phyloP scores from a whole-genome alignment of 2,329 filamentous ascomycete species.

The Lasiodiplodia citricola region DNA sequence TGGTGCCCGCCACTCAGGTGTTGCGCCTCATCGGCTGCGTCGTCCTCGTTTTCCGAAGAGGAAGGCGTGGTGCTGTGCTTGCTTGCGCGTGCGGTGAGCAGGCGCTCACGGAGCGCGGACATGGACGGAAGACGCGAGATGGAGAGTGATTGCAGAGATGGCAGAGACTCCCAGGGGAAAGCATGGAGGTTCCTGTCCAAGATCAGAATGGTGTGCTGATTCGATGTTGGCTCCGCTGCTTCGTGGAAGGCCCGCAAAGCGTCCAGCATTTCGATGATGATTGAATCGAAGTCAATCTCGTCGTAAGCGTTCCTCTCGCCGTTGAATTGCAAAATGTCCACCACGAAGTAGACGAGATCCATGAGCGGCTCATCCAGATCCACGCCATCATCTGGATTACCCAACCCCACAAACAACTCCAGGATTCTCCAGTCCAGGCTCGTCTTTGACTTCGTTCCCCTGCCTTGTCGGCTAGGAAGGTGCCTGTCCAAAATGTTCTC shows the following conservation, averaged over 20 bases:
- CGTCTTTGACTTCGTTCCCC: conserved; percentile 54
- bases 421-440: conserved; percentile 71
- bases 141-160: conserved; percentile 78
- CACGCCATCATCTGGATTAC: conserved; percentile 68
- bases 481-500: conserved; percentile 80
- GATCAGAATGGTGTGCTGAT: conserved; percentile 80
- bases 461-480: conserved; percentile 79
- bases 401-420: conserved; percentile 86
- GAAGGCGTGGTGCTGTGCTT: neutral
- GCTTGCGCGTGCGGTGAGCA: conserved; percentile 60
- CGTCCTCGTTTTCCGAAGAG: neutral
- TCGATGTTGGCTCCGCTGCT: conserved; percentile 37
- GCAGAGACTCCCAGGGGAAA: conserved; percentile 95
- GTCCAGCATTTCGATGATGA: conserved; percentile 87
- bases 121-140: conserved; percentile 90
- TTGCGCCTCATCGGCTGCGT: conserved; percentile 16
- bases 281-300: conserved; percentile 92
- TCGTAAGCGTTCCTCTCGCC: conserved; percentile 97
- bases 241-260: conserved; percentile 80
- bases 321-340: conserved; percentile 95
- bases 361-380: conserved; percentile 90
- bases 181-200: conserved; percentile 88
- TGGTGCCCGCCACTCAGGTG: conserved; percentile 38
- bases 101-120: conserved; percentile 76
- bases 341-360: conserved; percentile 92